Percentiles rank a stretch among this genome's conserved stretches.
phyloP scores from a whole-genome alignment of 176 grass and related monocot genomes.

The Oryza coarctata region DNA sequence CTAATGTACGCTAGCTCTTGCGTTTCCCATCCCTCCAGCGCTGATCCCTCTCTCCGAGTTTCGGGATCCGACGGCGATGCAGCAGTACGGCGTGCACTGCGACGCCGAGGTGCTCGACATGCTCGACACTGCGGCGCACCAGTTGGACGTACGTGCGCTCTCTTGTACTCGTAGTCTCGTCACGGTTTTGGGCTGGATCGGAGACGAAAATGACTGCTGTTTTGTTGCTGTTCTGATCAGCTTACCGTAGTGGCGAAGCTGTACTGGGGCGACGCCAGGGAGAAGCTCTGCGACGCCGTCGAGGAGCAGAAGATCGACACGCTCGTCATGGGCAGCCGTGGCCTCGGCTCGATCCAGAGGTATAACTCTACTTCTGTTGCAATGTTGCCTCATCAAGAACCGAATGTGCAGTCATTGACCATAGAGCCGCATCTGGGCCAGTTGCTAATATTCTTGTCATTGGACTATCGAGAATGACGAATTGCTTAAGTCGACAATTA shows the following conservation, averaged over 20 bases:
- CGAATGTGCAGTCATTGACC: neutral
- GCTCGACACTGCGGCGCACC: constrained; percentile 67
- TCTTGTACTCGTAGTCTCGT: neutral
- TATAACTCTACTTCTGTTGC: neutral
- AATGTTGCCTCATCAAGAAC: neutral
- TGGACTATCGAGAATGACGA: neutral
- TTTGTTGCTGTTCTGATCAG: constrained; percentile 29
- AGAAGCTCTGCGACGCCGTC: constrained; percentile 75
- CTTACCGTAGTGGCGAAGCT: constrained; percentile 67
- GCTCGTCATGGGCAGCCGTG: constrained; percentile 87
- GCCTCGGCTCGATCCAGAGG: constrained; percentile 81
- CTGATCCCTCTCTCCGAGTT: constrained; percentile 84
- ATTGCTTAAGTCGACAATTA: neutral
- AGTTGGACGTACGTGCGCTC: constrained; percentile 53
- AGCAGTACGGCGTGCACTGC: constrained; percentile 54
- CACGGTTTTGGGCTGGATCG: neutral
- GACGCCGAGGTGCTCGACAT: constrained; percentile 84
- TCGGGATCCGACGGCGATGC: constrained; percentile 55
- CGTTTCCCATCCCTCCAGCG: constrained; percentile 44
- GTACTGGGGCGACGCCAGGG: constrained; percentile 94
- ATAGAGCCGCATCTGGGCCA: neutral
- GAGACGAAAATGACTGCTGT: neutral
- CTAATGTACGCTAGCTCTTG: neutral
- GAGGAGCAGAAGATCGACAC: constrained; percentile 66
- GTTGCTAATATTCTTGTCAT: neutral